phyloP scores from a whole-genome alignment of 305 asterid genomes.

The Solanum hybrid region DNA sequence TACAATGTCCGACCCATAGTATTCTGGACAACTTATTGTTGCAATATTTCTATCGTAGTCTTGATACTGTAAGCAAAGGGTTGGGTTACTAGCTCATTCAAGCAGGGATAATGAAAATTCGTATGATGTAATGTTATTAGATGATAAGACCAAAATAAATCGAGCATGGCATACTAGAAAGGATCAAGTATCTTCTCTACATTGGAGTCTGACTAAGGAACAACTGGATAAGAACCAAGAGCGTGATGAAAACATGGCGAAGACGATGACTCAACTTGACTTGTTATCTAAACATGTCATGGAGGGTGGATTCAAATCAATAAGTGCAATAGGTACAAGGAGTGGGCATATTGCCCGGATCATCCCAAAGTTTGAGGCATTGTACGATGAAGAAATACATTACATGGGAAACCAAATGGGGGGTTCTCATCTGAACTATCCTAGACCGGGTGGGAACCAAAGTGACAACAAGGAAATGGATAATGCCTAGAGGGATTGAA shows the following conservation, averaged over 20 bases:
- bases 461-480: neutral
- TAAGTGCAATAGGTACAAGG: neutral
- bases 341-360: neutral
- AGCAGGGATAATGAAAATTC: neutral
- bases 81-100: neutral
- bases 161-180: neutral
- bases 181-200: neutral
- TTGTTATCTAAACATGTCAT: neutral
- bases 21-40: neutral
- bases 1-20: neutral
- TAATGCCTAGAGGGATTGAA: neutral
- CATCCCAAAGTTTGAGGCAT: neutral
- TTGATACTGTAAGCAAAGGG: neutral
- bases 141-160: neutral
- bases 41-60: neutral
- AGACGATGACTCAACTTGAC: neutral
- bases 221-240: neutral
- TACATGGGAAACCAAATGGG: neutral
- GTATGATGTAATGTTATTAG: neutral
- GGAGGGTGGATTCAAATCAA: neutral
- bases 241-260: neutral
- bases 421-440: neutral
- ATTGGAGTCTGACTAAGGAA: neutral
- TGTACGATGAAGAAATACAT: neutral
- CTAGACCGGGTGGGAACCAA: neutral